Evolutionary conservation across 352 stramenopile species (phyloP).

Genomic region (Phytophthora capsici): DNA sequence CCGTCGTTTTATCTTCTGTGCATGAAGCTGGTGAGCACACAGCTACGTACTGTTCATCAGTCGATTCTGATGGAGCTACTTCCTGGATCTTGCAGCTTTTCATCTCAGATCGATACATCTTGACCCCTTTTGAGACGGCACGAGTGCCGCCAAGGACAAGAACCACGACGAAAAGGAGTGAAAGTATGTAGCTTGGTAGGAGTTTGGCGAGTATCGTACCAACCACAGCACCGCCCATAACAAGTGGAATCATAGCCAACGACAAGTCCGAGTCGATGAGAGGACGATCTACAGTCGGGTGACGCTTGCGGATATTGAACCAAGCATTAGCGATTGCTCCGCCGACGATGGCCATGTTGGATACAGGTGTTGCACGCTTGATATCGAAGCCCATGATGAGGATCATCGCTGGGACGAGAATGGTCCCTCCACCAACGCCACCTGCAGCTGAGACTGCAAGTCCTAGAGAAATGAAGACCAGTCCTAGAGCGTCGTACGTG

Average conservation of each 20-base stretch:
- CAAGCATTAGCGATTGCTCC: conserved; percentile 59
- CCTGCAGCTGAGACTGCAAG: conserved; percentile 51
- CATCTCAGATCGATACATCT: conserved; percentile 37
- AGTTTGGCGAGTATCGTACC: conserved; percentile 58
- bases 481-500: conserved; percentile 41
- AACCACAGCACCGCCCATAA: conserved; percentile 65
- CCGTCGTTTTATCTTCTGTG: conserved; percentile 3
- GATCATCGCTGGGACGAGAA: conserved; percentile 55
- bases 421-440: conserved; percentile 53
- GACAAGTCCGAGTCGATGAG: conserved; percentile 65
- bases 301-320: conserved; percentile 62
- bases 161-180: conserved; percentile 56
- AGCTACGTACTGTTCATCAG: conserved; percentile 6
- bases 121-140: conserved; percentile 30
- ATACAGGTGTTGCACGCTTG: conserved; percentile 57
- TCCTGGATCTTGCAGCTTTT: conserved; percentile 34
- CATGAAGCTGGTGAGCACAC: conserved; percentile 19
- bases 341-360: conserved; percentile 62
- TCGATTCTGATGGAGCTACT: conserved; percentile 1
- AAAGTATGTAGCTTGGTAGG: conserved; percentile 62
- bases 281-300: conserved; percentile 51
- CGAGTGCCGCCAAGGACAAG: conserved; percentile 41
- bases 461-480: conserved; percentile 46
- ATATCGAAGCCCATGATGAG: conserved; percentile 66
- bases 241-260: conserved; percentile 56